Conservation (phyloP, 208 protist genomes). For the Leishmania aethiopica region DNA sequence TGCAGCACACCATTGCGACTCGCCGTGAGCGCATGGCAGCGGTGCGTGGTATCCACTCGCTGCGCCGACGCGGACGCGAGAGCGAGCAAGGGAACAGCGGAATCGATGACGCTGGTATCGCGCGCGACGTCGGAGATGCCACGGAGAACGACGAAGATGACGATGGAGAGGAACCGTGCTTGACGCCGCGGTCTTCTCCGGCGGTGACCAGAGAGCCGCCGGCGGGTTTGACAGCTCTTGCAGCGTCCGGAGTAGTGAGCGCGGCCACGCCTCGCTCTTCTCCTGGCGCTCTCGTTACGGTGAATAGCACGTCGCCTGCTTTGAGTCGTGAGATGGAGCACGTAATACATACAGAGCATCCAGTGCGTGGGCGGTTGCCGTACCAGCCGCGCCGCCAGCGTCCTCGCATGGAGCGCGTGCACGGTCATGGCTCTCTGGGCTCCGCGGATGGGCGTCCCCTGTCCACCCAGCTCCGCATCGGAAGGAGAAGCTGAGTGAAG, state of each 20-base stretch:
- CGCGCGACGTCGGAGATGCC: neutral
- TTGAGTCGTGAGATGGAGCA: slow-evolving; percentile 21
- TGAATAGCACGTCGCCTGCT: neutral
- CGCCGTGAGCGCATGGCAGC: slow-evolving; percentile 35
- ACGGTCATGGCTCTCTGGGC: neutral
- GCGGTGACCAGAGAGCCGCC: neutral
- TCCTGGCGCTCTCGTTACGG: neutral
- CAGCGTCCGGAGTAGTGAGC: neutral
- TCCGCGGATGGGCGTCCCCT: neutral
- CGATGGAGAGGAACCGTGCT: neutral
- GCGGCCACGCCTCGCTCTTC: neutral
- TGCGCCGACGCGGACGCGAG: slow-evolving; percentile 19
- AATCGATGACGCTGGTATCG: neutral
- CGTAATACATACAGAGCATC: slow-evolving; percentile 4
- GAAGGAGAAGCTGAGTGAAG: neutral
- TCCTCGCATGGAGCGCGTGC: slow-evolving; percentile 7
- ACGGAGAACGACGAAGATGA: neutral
- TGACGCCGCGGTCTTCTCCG: slow-evolving; percentile 6
- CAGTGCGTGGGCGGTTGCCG: neutral
- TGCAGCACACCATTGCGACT: slow-evolving; percentile 28
- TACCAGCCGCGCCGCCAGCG: slow-evolving; percentile 23
- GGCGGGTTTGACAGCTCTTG: neutral
- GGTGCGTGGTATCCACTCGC: slow-evolving; percentile 23
- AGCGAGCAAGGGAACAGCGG: neutral
- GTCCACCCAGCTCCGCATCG: slow-evolving; percentile 3